Conservation (phyloP, 805 yeast genomes). For the Starmerella bacillaris region DNA sequence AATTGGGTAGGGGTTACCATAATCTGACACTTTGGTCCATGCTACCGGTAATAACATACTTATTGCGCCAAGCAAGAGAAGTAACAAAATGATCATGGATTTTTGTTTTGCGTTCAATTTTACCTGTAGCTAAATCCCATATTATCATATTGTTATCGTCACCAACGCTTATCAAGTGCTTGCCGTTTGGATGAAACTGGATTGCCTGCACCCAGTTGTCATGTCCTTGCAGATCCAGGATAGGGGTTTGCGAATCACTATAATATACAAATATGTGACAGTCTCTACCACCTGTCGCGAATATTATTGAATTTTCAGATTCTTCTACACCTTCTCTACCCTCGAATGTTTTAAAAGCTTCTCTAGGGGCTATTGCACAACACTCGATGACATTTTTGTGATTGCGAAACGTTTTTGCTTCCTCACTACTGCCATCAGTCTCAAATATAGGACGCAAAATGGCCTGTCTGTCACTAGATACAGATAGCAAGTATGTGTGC, state of each 20-base stretch:
- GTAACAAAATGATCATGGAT: constrained; percentile 66
- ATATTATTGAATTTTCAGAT: constrained; percentile 18
- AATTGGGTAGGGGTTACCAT: constrained; percentile 26
- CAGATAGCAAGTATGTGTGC: constrained; percentile 11
- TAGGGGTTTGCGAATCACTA: constrained; percentile 35
- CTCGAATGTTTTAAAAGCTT: constrained; percentile 34
- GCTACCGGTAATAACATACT: constrained; percentile 42
- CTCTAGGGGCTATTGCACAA: constrained; percentile 44
- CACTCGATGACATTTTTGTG: constrained; percentile 74
- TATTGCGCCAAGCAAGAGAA: constrained; percentile 28
- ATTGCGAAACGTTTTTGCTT: constrained; percentile 38
- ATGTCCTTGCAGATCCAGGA: constrained; percentile 52
- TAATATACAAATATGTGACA: constrained; percentile 59
- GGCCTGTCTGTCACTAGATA: constrained; percentile 13
- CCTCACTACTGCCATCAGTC: not conserved
- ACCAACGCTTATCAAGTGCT: constrained; percentile 47
- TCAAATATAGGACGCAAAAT: constrained; percentile 5
- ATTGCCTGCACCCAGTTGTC: constrained; percentile 70
- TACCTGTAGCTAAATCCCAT: constrained; percentile 48
- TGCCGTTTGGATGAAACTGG: constrained; percentile 57
- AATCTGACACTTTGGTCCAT: constrained; percentile 38
- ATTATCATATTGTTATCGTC: constrained; percentile 62
- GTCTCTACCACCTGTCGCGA: constrained; percentile 68
- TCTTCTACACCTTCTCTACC: constrained; percentile 25
- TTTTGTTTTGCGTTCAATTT: constrained; percentile 33